Percentiles rank a stretch among this genome's conserved stretches.
These are phyloP conservation scores for Lactifluus subvellereus DNA, from an alignment of 768 basidiomycete genomes.

Conservation along the genomic window DNA sequence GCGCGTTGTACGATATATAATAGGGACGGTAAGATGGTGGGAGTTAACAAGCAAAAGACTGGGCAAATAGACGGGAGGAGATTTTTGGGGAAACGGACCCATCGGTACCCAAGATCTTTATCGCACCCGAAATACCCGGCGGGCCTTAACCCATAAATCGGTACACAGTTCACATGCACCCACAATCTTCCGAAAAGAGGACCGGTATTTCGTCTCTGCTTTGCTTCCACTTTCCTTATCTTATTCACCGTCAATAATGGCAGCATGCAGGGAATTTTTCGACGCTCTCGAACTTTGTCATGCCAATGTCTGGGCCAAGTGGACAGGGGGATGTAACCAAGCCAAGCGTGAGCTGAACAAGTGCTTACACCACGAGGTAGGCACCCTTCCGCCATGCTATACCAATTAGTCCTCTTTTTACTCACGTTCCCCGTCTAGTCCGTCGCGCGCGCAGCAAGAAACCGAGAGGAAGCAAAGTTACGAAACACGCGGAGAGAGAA, in stretches of 20 bases:
- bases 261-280: slow-evolving; percentile 73
- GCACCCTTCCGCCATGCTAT: slow-evolving; percentile 13
- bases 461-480: slow-evolving; percentile 56
- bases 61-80: slow-evolving; percentile 8
- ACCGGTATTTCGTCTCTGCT: slow-evolving; percentile 36
- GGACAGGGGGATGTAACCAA: slow-evolving; percentile 65
- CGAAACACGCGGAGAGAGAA: slow-evolving; percentile 51
- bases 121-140: not conserved
- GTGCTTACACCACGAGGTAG: slow-evolving; percentile 68
- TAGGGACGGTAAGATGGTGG: slow-evolving; percentile 17
- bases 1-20: not conserved
- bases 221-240: slow-evolving; percentile 6
- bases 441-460: slow-evolving; percentile 49
- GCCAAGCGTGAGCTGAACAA: slow-evolving; percentile 62
- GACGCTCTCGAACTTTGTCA: slow-evolving; percentile 72
- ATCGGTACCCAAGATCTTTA: not conserved
- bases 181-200: slow-evolving; percentile 51
- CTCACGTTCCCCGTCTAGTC: slow-evolving; percentile 38
- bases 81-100: not conserved
- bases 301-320: slow-evolving; percentile 51
- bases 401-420: not conserved
- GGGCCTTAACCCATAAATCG: not conserved
- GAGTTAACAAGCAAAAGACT: not conserved
- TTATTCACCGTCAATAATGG: not conserved
- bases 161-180: slow-evolving; percentile 46